A percentile compares a stretch with the other conserved stretches of the same genome.
Conservation (phyloP, 1,284 basidiomycete species). For the Exobasidium rhododendri region DNA sequence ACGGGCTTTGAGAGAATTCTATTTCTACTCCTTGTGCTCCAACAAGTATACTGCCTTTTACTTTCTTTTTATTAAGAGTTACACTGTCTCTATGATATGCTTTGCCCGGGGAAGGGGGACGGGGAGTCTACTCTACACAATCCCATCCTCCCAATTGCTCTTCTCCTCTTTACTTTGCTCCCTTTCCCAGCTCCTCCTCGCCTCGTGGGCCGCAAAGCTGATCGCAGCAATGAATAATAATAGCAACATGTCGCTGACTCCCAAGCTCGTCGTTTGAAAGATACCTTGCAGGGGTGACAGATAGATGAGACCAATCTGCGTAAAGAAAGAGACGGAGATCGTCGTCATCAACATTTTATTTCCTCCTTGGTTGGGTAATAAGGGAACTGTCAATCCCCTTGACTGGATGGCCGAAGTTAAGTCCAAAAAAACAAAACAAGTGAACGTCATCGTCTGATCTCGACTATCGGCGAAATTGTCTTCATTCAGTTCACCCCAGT, state of each 20-base stretch:
- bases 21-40: too few species aligned
- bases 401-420: constrained; percentile 91
- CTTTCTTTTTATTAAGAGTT: too few species aligned
- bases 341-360: constrained; percentile 88
- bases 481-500: constrained; percentile 68
- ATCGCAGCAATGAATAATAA: constrained; percentile 69
- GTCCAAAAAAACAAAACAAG: constrained; percentile 93
- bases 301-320: constrained; percentile 82
- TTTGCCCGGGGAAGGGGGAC: too few species aligned
- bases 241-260: constrained; percentile 67
- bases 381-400: constrained; percentile 62
- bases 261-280: constrained; percentile 86
- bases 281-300: constrained; percentile 83
- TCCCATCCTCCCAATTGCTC: constrained; percentile 13
- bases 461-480: constrained; percentile 76
- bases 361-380: constrained; percentile 20
- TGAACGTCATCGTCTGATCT: constrained; percentile 97
- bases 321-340: constrained; percentile 75
- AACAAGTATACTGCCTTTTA: too few species aligned
- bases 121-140: too few species aligned
- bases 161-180: constrained; percentile 35
- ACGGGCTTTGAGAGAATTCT: too few species aligned
- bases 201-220: constrained; percentile 75
- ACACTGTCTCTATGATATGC: too few species aligned
- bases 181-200: constrained; percentile 72